A percentile compares a stretch with the other conserved stretches of the same genome.
phyloP scores from a whole-genome alignment of 805 yeast genomes.

The Wickerhamiella shivajii region DNA sequence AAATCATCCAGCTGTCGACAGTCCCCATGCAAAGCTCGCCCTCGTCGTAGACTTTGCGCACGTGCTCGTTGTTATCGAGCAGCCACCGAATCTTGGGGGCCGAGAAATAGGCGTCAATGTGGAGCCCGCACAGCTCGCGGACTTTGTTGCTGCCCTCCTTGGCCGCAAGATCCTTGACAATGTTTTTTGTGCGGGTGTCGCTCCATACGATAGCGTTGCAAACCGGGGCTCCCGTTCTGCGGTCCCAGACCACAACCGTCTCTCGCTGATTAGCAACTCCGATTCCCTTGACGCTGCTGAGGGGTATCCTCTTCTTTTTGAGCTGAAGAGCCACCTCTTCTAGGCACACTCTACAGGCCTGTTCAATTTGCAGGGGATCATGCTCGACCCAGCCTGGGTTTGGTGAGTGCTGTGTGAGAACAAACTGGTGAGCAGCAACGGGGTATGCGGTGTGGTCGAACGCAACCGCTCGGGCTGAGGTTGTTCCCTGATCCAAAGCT shows the following conservation, averaged over 20 bases:
- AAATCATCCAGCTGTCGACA: conserved; percentile 85
- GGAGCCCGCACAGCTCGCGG: conserved; percentile 62
- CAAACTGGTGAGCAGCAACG: conserved; percentile 79
- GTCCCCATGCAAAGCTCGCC: conserved; percentile 87
- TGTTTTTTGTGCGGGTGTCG: conserved; percentile 70
- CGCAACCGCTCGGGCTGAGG: conserved; percentile 77
- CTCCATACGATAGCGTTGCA: conserved; percentile 92
- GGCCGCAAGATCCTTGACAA: conserved; percentile 48
- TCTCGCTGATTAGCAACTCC: conserved; percentile 96
- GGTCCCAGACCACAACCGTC: conserved; percentile 76
- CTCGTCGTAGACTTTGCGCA: conserved; percentile 50
- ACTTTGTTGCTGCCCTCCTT: conserved; percentile 43
- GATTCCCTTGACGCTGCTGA: conserved; percentile 45
- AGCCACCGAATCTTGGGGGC: conserved; percentile 86
- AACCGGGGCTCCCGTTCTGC: conserved; percentile 66
- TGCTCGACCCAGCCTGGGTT: conserved; percentile 71
- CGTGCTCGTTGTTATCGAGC: conserved; percentile 58
- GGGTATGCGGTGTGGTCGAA: conserved; percentile 63
- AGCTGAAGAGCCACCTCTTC: conserved; percentile 24
- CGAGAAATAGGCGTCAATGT: conserved; percentile 80
- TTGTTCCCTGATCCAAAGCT: conserved; percentile 78
- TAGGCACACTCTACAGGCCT: conserved; percentile 68
- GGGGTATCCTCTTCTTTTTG: conserved; percentile 19
- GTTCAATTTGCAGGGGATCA: conserved; percentile 69
- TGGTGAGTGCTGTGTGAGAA: conserved; percentile 41